Evolutionary conservation across 2,329 filamentous ascomycete genomes (phyloP).

Genomic region (Sporothrix sp.): DNA sequence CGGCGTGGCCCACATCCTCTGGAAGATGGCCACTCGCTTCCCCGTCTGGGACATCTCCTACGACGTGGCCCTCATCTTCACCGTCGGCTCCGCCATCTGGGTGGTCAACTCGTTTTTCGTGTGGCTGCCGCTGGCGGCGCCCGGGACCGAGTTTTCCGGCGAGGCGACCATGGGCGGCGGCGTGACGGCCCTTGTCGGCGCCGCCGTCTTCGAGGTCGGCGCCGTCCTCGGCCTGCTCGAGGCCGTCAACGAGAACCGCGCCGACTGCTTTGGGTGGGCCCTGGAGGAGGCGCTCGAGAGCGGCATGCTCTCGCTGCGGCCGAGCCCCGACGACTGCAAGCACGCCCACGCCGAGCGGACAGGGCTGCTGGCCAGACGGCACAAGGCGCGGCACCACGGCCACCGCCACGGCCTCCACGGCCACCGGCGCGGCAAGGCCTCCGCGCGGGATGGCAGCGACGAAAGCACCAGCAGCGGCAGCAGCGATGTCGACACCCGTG

Average conservation of each 20-base stretch:
- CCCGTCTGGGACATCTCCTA: conserved; percentile 35
- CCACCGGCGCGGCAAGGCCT: not conserved
- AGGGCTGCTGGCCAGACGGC: not conserved
- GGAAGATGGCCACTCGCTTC: conserved; percentile 28
- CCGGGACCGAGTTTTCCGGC: conserved; percentile 41
- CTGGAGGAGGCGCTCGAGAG: conserved; percentile 40
- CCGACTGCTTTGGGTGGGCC: conserved; percentile 61
- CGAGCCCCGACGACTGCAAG: conserved; percentile 9
- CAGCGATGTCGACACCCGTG: not conserved
- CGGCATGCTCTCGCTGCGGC: conserved; percentile 14
- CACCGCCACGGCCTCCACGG: not conserved
- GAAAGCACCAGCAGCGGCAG: not conserved
- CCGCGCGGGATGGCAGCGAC: not conserved
- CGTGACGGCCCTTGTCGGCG: conserved; percentile 55
- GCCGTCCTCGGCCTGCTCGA: conserved; percentile 55
- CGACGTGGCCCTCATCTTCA: conserved; percentile 32
- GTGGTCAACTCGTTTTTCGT: conserved; percentile 54
- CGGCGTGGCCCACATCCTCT: conserved; percentile 23
- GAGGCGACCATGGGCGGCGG: conserved; percentile 48
- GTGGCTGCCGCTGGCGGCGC: conserved; percentile 48
- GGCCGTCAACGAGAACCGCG: conserved; percentile 56
- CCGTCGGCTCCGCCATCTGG: conserved; percentile 40
- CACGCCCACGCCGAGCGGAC: conserved; percentile 11
- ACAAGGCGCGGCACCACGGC: not conserved
- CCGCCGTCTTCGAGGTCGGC: conserved; percentile 56